Base-by-base conservation (phyloP, 2,329 filamentous ascomycete genomes). In the Cladosporium sp. region DNA sequence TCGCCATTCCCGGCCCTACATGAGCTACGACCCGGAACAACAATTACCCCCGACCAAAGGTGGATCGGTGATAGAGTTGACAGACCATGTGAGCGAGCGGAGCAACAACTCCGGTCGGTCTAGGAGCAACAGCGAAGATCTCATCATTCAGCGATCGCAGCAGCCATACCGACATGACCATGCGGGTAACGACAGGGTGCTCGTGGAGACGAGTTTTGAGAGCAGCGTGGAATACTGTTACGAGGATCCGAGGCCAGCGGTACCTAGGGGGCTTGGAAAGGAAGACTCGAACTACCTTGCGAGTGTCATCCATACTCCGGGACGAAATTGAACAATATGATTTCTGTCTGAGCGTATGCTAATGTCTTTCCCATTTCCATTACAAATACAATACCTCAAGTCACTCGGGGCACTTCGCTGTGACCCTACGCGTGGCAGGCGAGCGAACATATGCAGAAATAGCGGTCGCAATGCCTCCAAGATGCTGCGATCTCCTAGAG, bases 151-250 rank as follows among this genome's bases (percentile, higher is more conserved):
- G 21, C 33, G n/a, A 33, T 11, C 55, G 7, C 55, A 35, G 11
- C 29, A 2, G 6, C n/a, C 14, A 12, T 33, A 23, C 18, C 33
- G 55, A 26, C 31, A 40, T 2, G 31, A 57, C 18, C 12, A 52
- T 16, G 23, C 12, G 8, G 49, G 49, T 3, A 52, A 52, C 7
- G 49, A 52, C 5, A 33, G 55, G 7, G 55, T 57, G 33, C 31
- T 35, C 6, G 29, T 57, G 18, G 55, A 57, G 55, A 57, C 55
- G 2, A 57, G 29, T 28, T 57, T 57, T 21, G 21, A 26, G n/a
- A 57, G 55, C 33, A 57, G 31, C 26, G 55, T 57, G 21, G 55
- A 57, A 21, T 57, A 35, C 31, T 37, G 55, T 11, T 33, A 40
- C 6, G 33, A 57, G 31, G 12, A 57, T 4, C 33, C 21, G 3